Percentiles rank a stretch among this genome's conserved stretches.
These are phyloP conservation scores for Coniochaeta prunicola DNA, from an alignment of 2,329 filamentous ascomycete genomes.

Conservation along the genomic window DNA sequence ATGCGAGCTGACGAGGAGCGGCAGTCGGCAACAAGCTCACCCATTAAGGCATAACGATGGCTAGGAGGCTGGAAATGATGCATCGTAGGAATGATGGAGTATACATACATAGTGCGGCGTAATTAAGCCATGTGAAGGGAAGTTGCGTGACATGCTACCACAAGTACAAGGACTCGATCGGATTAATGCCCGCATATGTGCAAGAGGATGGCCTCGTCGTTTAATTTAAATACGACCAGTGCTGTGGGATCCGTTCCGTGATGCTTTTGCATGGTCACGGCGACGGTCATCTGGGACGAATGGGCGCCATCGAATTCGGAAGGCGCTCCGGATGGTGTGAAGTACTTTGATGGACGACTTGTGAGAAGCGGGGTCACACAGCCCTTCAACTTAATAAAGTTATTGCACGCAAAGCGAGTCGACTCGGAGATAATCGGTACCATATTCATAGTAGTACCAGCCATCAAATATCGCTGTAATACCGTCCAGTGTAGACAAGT, in stretches of 20 bases:
- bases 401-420: neutral
- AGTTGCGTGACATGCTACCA: constrained; percentile 2
- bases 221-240: neutral
- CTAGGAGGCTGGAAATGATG: neutral
- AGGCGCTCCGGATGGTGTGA: constrained; percentile 12
- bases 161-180: neutral
- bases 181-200: neutral
- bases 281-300: constrained; percentile 4
- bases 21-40: neutral
- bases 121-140: neutral
- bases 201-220: neutral
- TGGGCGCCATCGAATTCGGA: constrained; percentile 15
- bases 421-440: neutral
- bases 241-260: neutral
- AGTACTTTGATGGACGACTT: neutral
- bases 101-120: neutral
- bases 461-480: no score
- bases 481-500: no score
- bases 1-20: neutral
- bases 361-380: neutral
- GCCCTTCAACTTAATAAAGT: neutral
- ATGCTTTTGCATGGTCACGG: neutral
- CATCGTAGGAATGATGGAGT: neutral
- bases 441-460: no score
- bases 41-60: neutral